Percentiles rank a stretch among this genome's conserved stretches.
phyloP scores from a whole-genome alignment of 2,329 filamentous ascomycete genomes.

The Atkinsonella texensis region DNA sequence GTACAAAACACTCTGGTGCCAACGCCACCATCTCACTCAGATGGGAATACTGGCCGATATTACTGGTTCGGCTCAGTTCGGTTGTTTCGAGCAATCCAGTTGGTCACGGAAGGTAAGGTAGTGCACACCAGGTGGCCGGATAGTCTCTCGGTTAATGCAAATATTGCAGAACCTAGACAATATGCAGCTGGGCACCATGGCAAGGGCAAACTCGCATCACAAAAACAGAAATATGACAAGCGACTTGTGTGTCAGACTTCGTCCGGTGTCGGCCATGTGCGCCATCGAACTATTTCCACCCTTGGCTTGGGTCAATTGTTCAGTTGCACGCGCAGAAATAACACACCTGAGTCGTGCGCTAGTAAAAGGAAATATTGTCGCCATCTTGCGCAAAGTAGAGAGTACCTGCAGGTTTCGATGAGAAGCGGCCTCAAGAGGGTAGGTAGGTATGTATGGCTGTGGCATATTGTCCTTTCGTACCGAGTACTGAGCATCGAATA shows the following conservation, averaged over 20 bases:
- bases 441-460: too few species aligned
- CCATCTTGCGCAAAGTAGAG: background rate
- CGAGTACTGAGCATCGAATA: too few species aligned
- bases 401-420: background rate
- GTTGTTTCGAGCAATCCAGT: background rate
- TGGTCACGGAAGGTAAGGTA: background rate
- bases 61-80: background rate
- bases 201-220: conserved; percentile 1
- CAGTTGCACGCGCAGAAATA: background rate
- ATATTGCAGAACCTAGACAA: background rate
- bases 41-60: background rate
- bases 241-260: conserved; percentile 5
- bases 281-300: background rate
- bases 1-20: too few species aligned
- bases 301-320: background rate
- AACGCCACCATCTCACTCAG: conserved; percentile 1
- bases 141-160: conserved; percentile 7
- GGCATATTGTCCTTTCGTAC: too few species aligned
- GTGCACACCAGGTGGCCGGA: conserved; percentile 2
- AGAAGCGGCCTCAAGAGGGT: too few species aligned
- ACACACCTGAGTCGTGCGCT: conserved; percentile 1
- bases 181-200: background rate
- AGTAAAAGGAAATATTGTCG: background rate
- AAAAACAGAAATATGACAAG: conserved; percentile 2
- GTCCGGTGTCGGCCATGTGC: conserved; percentile 8